Conservation (phyloP, 2,329 filamentous ascomycete species). For the Penicillium sp. region DNA sequence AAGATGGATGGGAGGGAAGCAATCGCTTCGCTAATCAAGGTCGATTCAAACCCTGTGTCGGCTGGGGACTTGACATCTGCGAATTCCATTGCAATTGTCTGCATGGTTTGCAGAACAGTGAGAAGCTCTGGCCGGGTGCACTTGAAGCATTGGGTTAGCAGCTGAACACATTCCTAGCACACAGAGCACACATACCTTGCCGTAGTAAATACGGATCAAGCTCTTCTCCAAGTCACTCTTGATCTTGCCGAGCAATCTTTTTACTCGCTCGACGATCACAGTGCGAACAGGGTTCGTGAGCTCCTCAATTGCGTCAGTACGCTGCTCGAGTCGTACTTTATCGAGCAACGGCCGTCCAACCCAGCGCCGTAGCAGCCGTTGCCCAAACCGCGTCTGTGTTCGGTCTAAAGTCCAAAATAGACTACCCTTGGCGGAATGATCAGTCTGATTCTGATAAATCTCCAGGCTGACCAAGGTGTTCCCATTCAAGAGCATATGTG, state of each 20-base stretch:
- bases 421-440: conserved; percentile 81
- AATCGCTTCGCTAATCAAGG: conserved; percentile 71
- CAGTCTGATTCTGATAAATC: conserved; percentile 93
- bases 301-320: conserved; percentile 84
- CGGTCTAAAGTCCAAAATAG: conserved; percentile 95
- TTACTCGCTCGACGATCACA: conserved; percentile 71
- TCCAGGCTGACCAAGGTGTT: conserved; percentile 93
- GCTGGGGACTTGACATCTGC: conserved; percentile 64
- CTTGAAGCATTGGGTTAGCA: conserved; percentile 28
- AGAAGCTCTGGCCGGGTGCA: conserved; percentile 88
- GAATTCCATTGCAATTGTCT: conserved; percentile 79
- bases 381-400: conserved; percentile 86
- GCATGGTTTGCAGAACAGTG: conserved; percentile 80
- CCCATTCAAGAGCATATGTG: conserved; percentile 94
- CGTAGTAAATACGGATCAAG: conserved; percentile 94
- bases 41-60: conserved; percentile 73
- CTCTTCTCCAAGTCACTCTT: conserved; percentile 88
- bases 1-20: conserved; percentile 75
- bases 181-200: conserved; percentile 59
- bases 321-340: conserved; percentile 71
- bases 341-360: conserved; percentile 87
- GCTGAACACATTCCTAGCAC: neutral
- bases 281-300: conserved; percentile 71
- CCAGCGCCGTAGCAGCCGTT: conserved; percentile 88
- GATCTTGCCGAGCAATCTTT: conserved; percentile 69